Base-by-base conservation (phyloP, 1,139 yeast genomes). In the Pneumocystis oryctolagi region DNA sequence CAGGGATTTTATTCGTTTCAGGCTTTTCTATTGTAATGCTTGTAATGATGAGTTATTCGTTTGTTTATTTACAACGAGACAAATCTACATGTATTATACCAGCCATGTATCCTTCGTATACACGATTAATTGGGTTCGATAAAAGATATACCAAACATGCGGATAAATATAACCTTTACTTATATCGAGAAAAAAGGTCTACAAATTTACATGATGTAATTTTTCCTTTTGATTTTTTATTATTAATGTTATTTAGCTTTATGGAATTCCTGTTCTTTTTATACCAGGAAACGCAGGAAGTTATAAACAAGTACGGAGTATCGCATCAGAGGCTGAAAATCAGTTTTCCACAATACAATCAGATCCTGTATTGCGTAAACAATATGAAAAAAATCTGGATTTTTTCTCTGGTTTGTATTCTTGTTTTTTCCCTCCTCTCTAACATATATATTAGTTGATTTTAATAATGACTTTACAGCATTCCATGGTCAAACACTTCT, bases 261-360 rank as follows among this genome's bases (percentile, higher is more conserved):
- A 79, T 62, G 98, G 97, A 0, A 80, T 85, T 0, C 99, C 99
- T 0, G 89, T 88, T 0, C 75, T 94, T 28, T 94, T 94, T 71
- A 86, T 94, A 55, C 98, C 98, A 0, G 99, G 99, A 0, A 94
- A 94, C 72, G 98, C 98, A 0, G 98, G 99, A 0, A 86, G 95
- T 67, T 89, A 83, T 73, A 82, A 84, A 68, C 99, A 94, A 73
- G 95, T 83, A 9, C 77, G 98, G 63, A 87, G 96, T 0, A 80
- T 94, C n/a, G 98, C 97, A 0, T 84, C 97, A 0, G 85, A 84
- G 66, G 75, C 71, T 1, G 70, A 71, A 2, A 62, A 62, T 6
- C 66, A 62, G 20, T 69, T 64, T 60, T 66, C 64, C 34, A 65
- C 65, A 1, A 31, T 64, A 42, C 61, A 55, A 63, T 64, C n/a